Base-by-base conservation (phyloP, 78 protist species). In the Dictyostelium purpureum region DNA sequence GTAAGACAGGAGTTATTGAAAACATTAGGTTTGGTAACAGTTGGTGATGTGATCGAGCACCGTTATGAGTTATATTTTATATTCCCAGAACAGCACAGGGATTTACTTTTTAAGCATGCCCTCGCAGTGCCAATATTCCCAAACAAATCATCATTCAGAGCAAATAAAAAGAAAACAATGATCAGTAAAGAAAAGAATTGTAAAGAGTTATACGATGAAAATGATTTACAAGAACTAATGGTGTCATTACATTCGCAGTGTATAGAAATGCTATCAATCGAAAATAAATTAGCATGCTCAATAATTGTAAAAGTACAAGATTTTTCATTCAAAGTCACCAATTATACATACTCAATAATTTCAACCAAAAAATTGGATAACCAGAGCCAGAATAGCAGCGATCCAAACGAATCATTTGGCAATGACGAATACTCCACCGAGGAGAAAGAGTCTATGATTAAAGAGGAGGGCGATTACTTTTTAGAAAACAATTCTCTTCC, bases 111-210 rank as follows among this genome's bases (percentile, higher is more conserved):
- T 47, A 85, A 85, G 31, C 92, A 85, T 73, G 80, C 92, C 19
- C 49, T 73, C 5, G 40, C 59, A n/a, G 42, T 85, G 6, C 92
- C 92, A 4, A 73, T 85, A 9, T 61, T 73, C n/a, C 92, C 92
- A 37, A 35, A 0, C 38, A 11, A 66, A 26, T 31, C 63, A 16
- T 19, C 73, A 37, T 85, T 37, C 42, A 57, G 47, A 57, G 6
- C 26, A 6, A 14, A 57, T 6, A 70, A 59, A 59, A 85, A 85
- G 63, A 70, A 66, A 49, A 56, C 52, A 3, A 56, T 59, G 73
- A 73, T 85, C 4, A 71, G 81, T 12, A 85, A 85, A 59, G 92
- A 85, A 59, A 85, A 47, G 61, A 73, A 26, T 21, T 85, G 92
- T 35, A 85, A 85, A 61, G 92, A 85, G 21, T 21, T 85, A 21